These are phyloP conservation scores for Neospermospora avenae DNA, from an alignment of 2,329 filamentous ascomycete genomes.

Conservation along the genomic window DNA sequence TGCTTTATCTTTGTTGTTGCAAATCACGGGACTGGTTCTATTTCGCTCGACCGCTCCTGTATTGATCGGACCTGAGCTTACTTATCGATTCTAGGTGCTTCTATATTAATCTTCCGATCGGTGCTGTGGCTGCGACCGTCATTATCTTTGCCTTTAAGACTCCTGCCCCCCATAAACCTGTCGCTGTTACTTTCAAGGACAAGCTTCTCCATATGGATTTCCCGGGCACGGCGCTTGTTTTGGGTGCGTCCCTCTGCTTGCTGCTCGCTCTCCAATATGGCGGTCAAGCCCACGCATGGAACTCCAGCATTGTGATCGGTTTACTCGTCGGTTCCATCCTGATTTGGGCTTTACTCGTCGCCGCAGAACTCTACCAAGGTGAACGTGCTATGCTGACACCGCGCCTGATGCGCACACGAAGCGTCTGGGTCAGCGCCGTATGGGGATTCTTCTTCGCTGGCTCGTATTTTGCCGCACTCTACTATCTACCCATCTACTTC, in stretches of 20 bases:
- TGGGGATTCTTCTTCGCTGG: conserved; percentile 44
- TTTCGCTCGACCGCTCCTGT: no score
- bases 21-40: not conserved
- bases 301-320: conserved; percentile 40
- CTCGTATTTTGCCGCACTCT: conserved; percentile 43
- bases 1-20: not conserved
- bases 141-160: conserved; percentile 43
- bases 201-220: conserved; percentile 49
- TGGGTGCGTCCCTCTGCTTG: conserved; percentile 43
- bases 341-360: conserved; percentile 36
- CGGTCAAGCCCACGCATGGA: conserved; percentile 44
- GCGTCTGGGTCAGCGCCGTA: conserved; percentile 41
- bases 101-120: conserved; percentile 35
- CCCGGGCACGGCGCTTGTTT: conserved; percentile 43
- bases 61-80: no score
- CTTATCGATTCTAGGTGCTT: not conserved
- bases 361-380: conserved; percentile 42
- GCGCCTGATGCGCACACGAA: conserved; percentile 39
- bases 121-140: conserved; percentile 38
- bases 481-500: conserved; percentile 51
- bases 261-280: conserved; percentile 48
- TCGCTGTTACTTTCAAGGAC: conserved; percentile 38
- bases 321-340: conserved; percentile 40
- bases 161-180: conserved; percentile 39
- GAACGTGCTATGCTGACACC: conserved; percentile 49